phyloP scores from a whole-genome alignment of 495 filamentous ascomycete species.

The Neurospora sp. region DNA sequence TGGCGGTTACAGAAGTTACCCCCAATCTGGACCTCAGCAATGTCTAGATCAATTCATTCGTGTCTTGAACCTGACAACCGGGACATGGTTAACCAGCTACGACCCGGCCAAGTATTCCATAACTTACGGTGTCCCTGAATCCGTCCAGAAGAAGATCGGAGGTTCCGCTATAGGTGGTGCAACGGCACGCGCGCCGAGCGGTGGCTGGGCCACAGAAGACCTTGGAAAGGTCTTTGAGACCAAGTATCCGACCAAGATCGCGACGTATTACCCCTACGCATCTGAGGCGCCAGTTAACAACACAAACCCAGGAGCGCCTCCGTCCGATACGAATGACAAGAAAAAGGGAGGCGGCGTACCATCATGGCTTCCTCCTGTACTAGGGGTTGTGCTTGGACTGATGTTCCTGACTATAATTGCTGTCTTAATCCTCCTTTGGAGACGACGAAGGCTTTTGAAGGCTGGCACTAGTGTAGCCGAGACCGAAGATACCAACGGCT shows the following conservation, averaged over 20 bases:
- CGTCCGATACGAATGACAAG: neutral
- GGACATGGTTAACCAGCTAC: conserved; percentile 48
- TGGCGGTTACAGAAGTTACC: conserved; percentile 38
- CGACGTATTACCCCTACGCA: conserved; percentile 51
- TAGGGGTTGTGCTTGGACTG: conserved; percentile 58
- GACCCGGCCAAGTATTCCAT: conserved; percentile 43
- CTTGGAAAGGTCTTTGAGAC: conserved; percentile 45
- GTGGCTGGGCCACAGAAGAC: conserved; percentile 39
- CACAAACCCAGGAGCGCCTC: conserved; percentile 20
- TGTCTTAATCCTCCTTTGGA: conserved; percentile 45
- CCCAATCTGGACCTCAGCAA: neutral
- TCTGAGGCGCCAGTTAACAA: conserved; percentile 19
- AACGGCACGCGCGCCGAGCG: conserved; percentile 34
- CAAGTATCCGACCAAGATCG: conserved; percentile 48
- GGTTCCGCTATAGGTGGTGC: conserved; percentile 53
- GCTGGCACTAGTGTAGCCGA: conserved; percentile 28
- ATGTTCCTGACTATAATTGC: conserved; percentile 45
- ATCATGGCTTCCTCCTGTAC: conserved; percentile 50
- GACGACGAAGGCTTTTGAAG: conserved; percentile 34
- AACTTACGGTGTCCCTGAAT: conserved; percentile 52
- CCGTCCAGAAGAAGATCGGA: conserved; percentile 48
- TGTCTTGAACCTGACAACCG: conserved; percentile 54
- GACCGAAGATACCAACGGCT: conserved; percentile 33
- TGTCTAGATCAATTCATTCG: conserved; percentile 51
- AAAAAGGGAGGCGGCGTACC: conserved; percentile 37